A percentile compares a stretch with the other conserved stretches of the same genome.
Evolutionary conservation across 495 filamentous ascomycete genomes (phyloP).

Genomic region (Hypoxylon fuscum): DNA sequence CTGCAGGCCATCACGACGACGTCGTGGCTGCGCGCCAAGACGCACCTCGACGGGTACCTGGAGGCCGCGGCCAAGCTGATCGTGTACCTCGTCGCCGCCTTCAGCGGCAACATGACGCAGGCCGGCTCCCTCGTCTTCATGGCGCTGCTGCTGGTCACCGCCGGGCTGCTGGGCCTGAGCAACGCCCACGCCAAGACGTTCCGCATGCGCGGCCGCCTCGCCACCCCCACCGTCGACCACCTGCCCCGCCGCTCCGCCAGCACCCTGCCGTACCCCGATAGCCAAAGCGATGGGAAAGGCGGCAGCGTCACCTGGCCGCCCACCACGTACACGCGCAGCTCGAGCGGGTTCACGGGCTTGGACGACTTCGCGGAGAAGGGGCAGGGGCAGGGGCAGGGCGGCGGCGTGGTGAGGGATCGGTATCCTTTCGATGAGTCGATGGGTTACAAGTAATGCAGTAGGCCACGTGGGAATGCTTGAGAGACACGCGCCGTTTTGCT

Average conservation of each 20-base stretch:
- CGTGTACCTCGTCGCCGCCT: slow-evolving; percentile 62
- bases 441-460: slow-evolving; percentile 27
- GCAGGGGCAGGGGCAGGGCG: slow-evolving; percentile 43
- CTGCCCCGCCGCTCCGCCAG: slow-evolving; percentile 15
- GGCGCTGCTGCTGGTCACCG: slow-evolving; percentile 57
- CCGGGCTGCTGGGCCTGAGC: slow-evolving; percentile 59
- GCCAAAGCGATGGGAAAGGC: slow-evolving; percentile 18
- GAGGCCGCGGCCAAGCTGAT: slow-evolving; percentile 59
- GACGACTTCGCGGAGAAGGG: slow-evolving; percentile 44
- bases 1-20: slow-evolving; percentile 66
- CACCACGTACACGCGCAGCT: slow-evolving; percentile 25
- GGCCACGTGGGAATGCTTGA: neutral
- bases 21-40: slow-evolving; percentile 64
- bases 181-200: slow-evolving; percentile 57
- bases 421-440: slow-evolving; percentile 36
- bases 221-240: slow-evolving; percentile 43
- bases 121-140: slow-evolving; percentile 60
- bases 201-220: slow-evolving; percentile 51
- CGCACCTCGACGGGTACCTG: slow-evolving; percentile 57
- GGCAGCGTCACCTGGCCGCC: slow-evolving; percentile 39
- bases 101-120: slow-evolving; percentile 60
- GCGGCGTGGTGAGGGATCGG: slow-evolving; percentile 28
- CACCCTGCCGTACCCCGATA: slow-evolving; percentile 32
- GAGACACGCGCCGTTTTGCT: no score
- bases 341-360: slow-evolving; percentile 36